A percentile compares a stretch with the other conserved stretches of the same genome.
Evolutionary conservation across 306 rosid species (phyloP).

Genomic region (Corylus avellana): DNA sequence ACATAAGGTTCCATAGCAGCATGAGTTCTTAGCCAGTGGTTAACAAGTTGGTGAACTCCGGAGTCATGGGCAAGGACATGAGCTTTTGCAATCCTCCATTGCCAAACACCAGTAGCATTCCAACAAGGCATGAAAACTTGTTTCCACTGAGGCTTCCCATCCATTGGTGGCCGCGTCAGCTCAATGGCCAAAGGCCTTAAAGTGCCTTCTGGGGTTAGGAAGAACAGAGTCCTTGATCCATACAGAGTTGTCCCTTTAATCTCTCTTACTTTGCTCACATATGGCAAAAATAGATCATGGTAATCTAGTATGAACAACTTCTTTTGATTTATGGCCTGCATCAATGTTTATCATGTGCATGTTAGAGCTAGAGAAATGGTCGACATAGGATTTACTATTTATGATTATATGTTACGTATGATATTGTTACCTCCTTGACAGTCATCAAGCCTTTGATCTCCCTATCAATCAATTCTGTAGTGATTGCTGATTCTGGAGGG

Average conservation of each 20-base stretch:
- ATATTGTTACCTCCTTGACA: constrained; percentile 49
- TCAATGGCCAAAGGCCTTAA: constrained; percentile 74
- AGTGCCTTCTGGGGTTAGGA: constrained; percentile 48
- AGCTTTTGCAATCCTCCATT: constrained; percentile 87
- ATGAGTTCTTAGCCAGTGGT: constrained; percentile 90
- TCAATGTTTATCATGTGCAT: constrained; percentile 14
- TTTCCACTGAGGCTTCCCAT: constrained; percentile 72
- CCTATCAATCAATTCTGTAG: constrained; percentile 52
- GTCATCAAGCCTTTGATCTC: constrained; percentile 57
- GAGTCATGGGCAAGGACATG: constrained; percentile 87
- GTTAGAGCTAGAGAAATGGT: not conserved
- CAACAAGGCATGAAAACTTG: constrained; percentile 52
- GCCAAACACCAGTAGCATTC: constrained; percentile 74
- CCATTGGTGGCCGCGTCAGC: constrained; percentile 67
- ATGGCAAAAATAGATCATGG: constrained; percentile 71
- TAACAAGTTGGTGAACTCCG: constrained; percentile 79
- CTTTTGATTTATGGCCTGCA: constrained; percentile 67
- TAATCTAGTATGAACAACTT: constrained; percentile 74
- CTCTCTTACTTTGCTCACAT: constrained; percentile 57
- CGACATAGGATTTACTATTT: too few relatives aligned
- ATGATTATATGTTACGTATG: not conserved
- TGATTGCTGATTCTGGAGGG: constrained; percentile 63
- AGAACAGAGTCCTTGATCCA: constrained; percentile 78
- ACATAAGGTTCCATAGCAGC: constrained; percentile 75
- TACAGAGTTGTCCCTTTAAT: constrained; percentile 67